These are phyloP conservation scores for Cornus controversa DNA, from an alignment of 148 eudicot genomes.

Conservation along the genomic window DNA sequence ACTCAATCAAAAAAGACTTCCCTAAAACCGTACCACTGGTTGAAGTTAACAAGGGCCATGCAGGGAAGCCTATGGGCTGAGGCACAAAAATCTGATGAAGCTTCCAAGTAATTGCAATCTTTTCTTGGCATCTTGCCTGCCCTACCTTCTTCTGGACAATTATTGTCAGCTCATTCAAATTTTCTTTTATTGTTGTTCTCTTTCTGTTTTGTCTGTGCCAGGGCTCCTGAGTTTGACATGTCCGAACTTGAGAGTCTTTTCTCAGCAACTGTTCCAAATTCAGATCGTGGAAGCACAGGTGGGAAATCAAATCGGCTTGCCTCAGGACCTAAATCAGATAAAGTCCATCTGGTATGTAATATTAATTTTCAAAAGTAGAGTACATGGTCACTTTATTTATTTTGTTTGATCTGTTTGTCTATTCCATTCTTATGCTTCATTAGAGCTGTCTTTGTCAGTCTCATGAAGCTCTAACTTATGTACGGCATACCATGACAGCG, in stretches of 20 bases:
- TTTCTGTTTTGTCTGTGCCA: slow-evolving; percentile 22
- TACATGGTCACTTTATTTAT: background rate
- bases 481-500: background rate
- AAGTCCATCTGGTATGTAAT: slow-evolving; percentile 75
- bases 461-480: background rate
- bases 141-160: background rate
- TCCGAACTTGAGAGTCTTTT: slow-evolving; percentile 89
- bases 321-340: slow-evolving; percentile 60
- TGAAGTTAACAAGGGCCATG: slow-evolving; percentile 74
- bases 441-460: background rate
- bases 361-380: slow-evolving; percentile 1
- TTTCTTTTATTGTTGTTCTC: slow-evolving; percentile 1
- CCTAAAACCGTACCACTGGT: slow-evolving; percentile 86
- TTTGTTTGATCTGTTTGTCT: background rate
- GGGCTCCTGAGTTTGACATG: slow-evolving; percentile 85
- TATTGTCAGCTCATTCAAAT: background rate
- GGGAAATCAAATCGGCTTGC: slow-evolving; percentile 55
- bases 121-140: background rate
- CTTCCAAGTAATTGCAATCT: slow-evolving; percentile 52
- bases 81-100: slow-evolving; percentile 74
- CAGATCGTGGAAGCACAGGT: slow-evolving; percentile 41
- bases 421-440: background rate
- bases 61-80: slow-evolving; percentile 97
- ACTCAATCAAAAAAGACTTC: slow-evolving; percentile 49
- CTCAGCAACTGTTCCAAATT: slow-evolving; percentile 58